Conservation (phyloP, 2,329 filamentous ascomycete species). For the Phoma sp. region DNA sequence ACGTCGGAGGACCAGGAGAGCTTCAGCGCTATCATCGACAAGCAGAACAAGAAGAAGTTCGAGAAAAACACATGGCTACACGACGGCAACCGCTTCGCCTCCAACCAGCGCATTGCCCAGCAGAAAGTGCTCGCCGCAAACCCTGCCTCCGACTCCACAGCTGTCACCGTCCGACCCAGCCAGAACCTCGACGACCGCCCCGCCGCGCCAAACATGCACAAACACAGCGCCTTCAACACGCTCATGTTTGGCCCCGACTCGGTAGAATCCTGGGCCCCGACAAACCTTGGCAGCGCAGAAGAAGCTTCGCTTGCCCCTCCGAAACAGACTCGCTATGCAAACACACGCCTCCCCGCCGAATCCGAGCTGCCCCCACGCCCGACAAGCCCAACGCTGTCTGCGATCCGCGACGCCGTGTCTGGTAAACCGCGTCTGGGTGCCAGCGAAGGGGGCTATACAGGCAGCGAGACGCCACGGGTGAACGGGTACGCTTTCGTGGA, state of each 20-base stretch:
- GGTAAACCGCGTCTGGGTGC: constrained; percentile 69
- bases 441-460: constrained; percentile 66
- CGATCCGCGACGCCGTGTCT: constrained; percentile 80
- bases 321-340: constrained; percentile 77
- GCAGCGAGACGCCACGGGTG: constrained; percentile 83
- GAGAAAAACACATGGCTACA: constrained; percentile 91
- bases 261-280: constrained; percentile 61
- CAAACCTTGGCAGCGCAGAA: constrained; percentile 71
- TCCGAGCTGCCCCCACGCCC: constrained; percentile 57
- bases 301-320: constrained; percentile 74
- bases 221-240: constrained; percentile 72
- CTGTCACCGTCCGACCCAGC: constrained; percentile 57
- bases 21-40: constrained; percentile 90
- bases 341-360: constrained; percentile 74
- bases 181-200: constrained; percentile 72
- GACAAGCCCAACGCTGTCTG: constrained; percentile 81
- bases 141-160: constrained; percentile 50
- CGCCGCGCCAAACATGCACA: constrained; percentile 77
- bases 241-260: constrained; percentile 85
- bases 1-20: constrained; percentile 98
- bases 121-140: constrained; percentile 72
- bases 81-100: constrained; percentile 80
- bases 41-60: constrained; percentile 81
- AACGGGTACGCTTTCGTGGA: constrained; percentile 96
- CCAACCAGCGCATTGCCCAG: constrained; percentile 65